These are phyloP conservation scores for Cocos nucifera DNA, from an alignment of 176 grass and related monocot genomes.

Conservation along the genomic window DNA sequence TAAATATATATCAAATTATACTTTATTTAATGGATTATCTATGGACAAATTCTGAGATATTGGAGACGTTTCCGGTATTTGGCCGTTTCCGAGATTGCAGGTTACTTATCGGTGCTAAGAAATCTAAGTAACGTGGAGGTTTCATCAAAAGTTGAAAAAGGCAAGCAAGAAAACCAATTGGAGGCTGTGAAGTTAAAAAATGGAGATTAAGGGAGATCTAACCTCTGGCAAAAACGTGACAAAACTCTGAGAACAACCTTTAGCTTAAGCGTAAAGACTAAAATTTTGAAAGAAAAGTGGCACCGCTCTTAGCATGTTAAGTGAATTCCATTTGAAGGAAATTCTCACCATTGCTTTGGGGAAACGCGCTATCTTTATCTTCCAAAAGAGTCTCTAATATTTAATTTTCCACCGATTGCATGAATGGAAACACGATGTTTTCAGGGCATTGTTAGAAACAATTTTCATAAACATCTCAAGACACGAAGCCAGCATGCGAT, in stretches of 20 bases:
- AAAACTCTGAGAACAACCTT: neutral
- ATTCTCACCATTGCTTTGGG: neutral
- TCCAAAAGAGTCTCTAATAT: no score
- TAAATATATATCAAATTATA: no score
- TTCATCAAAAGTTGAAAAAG: no score
- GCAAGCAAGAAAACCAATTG: neutral
- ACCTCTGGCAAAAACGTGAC: neutral
- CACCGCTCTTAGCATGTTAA: neutral
- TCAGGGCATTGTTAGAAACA: no score
- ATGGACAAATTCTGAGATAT: no score
- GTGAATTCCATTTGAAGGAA: neutral
- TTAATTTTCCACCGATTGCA: neutral
- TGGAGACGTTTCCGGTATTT: no score
- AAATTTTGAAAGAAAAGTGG: constrained; percentile 2
- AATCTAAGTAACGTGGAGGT: neutral
- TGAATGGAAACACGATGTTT: neutral
- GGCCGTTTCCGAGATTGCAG: neutral
- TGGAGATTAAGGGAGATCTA: neutral
- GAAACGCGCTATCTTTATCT: neutral
- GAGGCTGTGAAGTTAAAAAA: no score
- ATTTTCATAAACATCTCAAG: no score
- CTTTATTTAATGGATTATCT: no score
- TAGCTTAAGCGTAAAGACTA: neutral
- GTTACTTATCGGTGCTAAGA: neutral
- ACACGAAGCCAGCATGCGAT: no score